Base-by-base conservation (phyloP, 164 flowering plant species). In the Umbilicus rupestris region DNA sequence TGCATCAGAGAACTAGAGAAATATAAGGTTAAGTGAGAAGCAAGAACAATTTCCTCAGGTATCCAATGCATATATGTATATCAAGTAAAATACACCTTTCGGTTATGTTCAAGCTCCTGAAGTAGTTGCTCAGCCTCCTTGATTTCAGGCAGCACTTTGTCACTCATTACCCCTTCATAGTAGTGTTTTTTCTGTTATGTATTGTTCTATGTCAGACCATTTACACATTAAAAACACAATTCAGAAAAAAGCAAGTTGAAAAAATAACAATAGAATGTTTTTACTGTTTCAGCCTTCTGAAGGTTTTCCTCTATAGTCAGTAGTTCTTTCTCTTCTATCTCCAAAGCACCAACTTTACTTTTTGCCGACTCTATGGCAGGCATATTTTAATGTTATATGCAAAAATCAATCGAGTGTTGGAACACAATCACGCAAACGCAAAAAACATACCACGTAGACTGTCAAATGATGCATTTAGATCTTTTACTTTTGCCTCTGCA, bases 301-400 rank as follows among this genome's bases (percentile, higher is more conserved):
- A 92, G 65, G 55, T 79, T 73, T 45, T 77, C 74, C 74, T 86
- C 90, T 50, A 88, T 78, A 65, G 62, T 31, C 73, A 76, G 69
- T 60, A 92, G 63, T 47, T 84, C 80, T 19, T 64, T 62, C 63
- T 85, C 94, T 42, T 90, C 92, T 69, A 81, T 69, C 67, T 80
- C 85, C 68, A 85, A 80, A 66, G 88, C 85, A 76, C 83, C 80
- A 71, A 87, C 71, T 35, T 89, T 97, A 58, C 66, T 84, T 72
- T 84, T 88, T 65, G 92, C 89, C 17, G 91, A 92, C 65, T 88
- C 99, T 95, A 62, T 39, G 72, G 55, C 20, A 46, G 24, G 42
- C 65, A 64, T 39, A 69, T 17, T 26, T 33, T 35, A 17, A 66
- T 16, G 65, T 29, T n/a, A 63, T n/a, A n/a, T 35, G 17, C 7